phyloP scores from a whole-genome alignment of 768 basidiomycete genomes.

The Tricholoma matsutake region DNA sequence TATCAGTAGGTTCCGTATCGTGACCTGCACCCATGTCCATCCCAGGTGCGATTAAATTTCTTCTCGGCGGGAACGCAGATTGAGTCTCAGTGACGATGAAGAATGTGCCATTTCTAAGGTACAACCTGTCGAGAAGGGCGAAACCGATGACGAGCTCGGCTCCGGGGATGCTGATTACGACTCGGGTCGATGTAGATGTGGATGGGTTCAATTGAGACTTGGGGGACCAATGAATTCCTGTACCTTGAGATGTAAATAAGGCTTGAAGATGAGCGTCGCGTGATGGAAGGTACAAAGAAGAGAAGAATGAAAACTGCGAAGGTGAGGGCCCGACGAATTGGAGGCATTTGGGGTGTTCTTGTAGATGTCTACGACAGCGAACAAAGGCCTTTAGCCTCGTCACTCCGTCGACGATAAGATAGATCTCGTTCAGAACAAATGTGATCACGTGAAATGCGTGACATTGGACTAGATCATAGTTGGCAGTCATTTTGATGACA shows the following conservation, averaged over 20 bases:
- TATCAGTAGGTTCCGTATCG: conserved; percentile 28
- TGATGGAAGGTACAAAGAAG: background rate
- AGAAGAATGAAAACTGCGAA: conserved; percentile 5
- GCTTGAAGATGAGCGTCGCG: too few relatives aligned
- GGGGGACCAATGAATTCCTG: too few relatives aligned
- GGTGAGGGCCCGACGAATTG: conserved; percentile 9
- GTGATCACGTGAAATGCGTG: too few relatives aligned
- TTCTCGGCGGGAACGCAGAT: conserved; percentile 41
- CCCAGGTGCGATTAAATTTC: conserved; percentile 39
- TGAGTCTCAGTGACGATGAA: conserved; percentile 52
- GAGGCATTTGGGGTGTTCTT: background rate
- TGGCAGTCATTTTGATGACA: too few relatives aligned
- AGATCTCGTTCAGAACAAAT: too few relatives aligned
- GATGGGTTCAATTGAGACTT: background rate
- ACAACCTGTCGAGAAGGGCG: conserved; percentile 70
- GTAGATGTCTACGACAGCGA: background rate
- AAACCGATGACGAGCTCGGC: conserved; percentile 57
- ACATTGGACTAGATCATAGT: too few relatives aligned
- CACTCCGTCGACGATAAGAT: too few relatives aligned
- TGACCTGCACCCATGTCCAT: conserved; percentile 20
- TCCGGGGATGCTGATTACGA: conserved; percentile 26
- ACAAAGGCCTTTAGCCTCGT: background rate
- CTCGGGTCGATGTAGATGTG: conserved; percentile 1
- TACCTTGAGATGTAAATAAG: background rate
- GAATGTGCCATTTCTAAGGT: conserved; percentile 73